Evolutionary conservation across 2,329 filamentous ascomycete genomes (phyloP).

Genomic region (Cercospora sp.): DNA sequence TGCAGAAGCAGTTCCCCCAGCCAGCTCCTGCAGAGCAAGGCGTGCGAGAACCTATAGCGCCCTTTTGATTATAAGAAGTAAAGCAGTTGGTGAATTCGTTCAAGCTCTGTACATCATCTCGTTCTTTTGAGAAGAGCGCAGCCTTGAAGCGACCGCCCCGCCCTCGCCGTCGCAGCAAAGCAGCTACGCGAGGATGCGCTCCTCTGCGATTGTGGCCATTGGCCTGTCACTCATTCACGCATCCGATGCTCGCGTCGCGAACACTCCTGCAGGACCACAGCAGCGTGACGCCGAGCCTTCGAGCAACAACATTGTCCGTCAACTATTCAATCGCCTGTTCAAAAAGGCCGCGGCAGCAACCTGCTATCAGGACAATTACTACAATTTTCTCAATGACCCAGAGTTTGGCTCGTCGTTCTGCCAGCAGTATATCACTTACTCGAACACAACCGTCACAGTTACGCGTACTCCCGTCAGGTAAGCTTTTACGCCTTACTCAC

Average conservation of each 20-base stretch:
- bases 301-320: conserved; percentile 19
- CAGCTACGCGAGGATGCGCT: conserved; percentile 29
- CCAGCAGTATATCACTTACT: conserved; percentile 29
- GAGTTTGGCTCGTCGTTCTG: conserved; percentile 33
- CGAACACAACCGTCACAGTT: conserved; percentile 29
- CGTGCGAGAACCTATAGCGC: not conserved
- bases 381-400: conserved; percentile 30
- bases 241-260: conserved; percentile 31
- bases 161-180: not conserved
- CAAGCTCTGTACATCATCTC: not conserved
- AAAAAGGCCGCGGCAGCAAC: conserved; percentile 22
- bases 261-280: conserved; percentile 21
- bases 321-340: conserved; percentile 32
- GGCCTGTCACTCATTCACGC: conserved; percentile 33
- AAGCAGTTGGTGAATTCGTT: not conserved
- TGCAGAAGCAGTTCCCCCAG: conserved; percentile 19
- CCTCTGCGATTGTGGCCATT: conserved; percentile 31
- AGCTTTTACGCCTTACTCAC: conserved; percentile 1
- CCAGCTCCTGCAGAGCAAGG: conserved; percentile 36
- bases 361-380: conserved; percentile 28
- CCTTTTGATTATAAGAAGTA: not conserved
- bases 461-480: conserved; percentile 37
- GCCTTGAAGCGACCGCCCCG: not conserved
- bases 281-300: conserved; percentile 21
- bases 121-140: not conserved